These are phyloP conservation scores for Pontederia crassipes DNA, from an alignment of 176 grass and related monocot genomes.

Conservation along the genomic window DNA sequence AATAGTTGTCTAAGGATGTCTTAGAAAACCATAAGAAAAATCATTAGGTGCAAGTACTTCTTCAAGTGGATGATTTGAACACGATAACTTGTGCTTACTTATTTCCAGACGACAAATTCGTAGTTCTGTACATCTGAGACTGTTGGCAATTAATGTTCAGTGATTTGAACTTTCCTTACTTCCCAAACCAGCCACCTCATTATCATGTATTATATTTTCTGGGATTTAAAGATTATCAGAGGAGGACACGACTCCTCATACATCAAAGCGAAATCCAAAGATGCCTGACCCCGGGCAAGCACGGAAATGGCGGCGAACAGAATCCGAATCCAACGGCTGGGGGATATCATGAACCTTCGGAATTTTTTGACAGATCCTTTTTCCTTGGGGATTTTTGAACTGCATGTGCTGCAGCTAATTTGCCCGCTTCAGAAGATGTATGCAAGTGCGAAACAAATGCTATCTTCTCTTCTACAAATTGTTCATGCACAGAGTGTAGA, in stretches of 20 bases:
- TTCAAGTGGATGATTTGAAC: no score
- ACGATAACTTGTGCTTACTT: no score
- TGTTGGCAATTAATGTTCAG: no score
- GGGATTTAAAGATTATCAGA: constrained; percentile 67
- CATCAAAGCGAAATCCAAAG: constrained; percentile 76
- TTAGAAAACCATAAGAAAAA: no score
- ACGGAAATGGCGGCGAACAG: background rate
- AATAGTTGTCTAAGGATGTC: no score
- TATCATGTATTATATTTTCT: constrained; percentile 1
- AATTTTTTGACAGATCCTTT: constrained; percentile 50
- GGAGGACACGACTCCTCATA: constrained; percentile 72
- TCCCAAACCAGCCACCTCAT: background rate
- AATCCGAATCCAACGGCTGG: background rate
- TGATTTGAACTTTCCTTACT: background rate
- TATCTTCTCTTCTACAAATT: no score
- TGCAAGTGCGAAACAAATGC: no score
- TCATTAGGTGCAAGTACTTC: no score
- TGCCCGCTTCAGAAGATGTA: constrained; percentile 17
- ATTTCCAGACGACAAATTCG: no score
- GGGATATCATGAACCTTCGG: constrained; percentile 13
- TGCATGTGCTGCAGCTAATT: constrained; percentile 58
- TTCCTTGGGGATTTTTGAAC: constrained; percentile 79
- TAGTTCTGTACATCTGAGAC: no score
- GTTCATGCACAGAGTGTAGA: no score
- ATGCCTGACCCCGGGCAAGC: constrained; percentile 37